Conservation (phyloP, 75 land plant species). For the Pinus taeda region DNA sequence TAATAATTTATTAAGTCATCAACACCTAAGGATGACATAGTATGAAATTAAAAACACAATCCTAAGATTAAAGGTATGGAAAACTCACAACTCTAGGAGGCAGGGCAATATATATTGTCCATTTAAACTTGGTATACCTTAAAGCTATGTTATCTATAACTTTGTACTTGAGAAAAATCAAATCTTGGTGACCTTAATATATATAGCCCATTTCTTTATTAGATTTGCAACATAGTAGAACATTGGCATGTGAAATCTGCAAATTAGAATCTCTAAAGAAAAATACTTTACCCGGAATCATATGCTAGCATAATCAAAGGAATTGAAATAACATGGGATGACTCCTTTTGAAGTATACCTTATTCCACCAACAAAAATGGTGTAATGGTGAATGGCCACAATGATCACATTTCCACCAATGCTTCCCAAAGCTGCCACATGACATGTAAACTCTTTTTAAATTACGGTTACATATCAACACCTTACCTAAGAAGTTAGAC, state of each 20-base stretch:
- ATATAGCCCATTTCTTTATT: conserved; percentile 43
- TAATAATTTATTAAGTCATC: neutral
- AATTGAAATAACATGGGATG: neutral
- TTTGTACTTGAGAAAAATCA: conserved; percentile 37
- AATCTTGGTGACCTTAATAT: conserved; percentile 42
- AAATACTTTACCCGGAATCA: neutral
- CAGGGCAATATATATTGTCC: conserved; percentile 91
- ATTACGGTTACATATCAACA: neutral
- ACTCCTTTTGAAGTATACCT: neutral
- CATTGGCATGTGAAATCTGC: neutral
- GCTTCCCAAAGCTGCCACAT: no score
- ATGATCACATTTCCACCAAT: no score
- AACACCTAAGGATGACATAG: no score
- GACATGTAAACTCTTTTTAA: no score
- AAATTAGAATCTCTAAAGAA: neutral
- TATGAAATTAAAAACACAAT: neutral
- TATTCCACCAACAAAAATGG: no score
- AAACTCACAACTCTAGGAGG: conserved; percentile 81
- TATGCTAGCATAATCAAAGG: neutral
- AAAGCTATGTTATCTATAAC: conserved; percentile 36
- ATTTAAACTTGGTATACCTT: conserved; percentile 78
- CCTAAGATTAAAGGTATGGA: neutral
- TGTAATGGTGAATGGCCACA: no score
- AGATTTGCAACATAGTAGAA: conserved; percentile 67
- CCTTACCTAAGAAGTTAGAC: neutral